Base-by-base conservation (phyloP, 106 monocot genomes). In the Chionographis japonica region DNA sequence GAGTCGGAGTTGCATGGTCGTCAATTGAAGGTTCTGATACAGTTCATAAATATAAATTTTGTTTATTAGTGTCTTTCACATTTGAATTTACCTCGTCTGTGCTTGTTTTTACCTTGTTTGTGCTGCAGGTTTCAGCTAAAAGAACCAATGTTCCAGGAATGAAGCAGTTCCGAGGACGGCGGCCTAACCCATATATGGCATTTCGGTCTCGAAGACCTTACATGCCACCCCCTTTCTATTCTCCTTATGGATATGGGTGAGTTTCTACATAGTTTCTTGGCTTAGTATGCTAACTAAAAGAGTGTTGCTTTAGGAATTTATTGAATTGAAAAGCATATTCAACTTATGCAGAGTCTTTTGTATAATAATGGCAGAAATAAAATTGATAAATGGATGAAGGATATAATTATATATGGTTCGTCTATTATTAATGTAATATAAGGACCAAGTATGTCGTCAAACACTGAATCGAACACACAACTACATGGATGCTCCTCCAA, bases 1-100 rank as follows among this genome's bases (percentile, higher is more conserved):
- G 85, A 85, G 54, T 77, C 85, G 8, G 85, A 85, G 54, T 42
- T 85, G 60, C 80, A 85, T 73, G 80, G 85, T 65, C 85, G 85
- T 37, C 80, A 77, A 37, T 70, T 85, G 70, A 85, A 85, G 85
- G 85, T 85, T 19, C 43, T 19, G 5, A 10, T 46, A 46, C 2
- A 10, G 9, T 46, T 46, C 9, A 6, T 46, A 10, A 46, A 46
- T 46, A 6, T 46, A 46, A 6, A 46, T 6, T 1, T 46, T 46
- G 9, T 46, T 46, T 10, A 46, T 46, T 46, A 46, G 0, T 27
- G 27, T 27, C 27, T 27, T 27, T 27, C 27, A 27, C 27, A 27
- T 27, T 27, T 27, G 27, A 27, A 7, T 3, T 56, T 3, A 42
- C 36, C n/a, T 20, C 16, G 20, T 20, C 15, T 13, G 16, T n/a